Evolutionary conservation across 2,329 filamentous ascomycete genomes (phyloP), one percentile per base, ranked within the genome.

Genomic region (Fusarium keratoplasticum): DNA sequence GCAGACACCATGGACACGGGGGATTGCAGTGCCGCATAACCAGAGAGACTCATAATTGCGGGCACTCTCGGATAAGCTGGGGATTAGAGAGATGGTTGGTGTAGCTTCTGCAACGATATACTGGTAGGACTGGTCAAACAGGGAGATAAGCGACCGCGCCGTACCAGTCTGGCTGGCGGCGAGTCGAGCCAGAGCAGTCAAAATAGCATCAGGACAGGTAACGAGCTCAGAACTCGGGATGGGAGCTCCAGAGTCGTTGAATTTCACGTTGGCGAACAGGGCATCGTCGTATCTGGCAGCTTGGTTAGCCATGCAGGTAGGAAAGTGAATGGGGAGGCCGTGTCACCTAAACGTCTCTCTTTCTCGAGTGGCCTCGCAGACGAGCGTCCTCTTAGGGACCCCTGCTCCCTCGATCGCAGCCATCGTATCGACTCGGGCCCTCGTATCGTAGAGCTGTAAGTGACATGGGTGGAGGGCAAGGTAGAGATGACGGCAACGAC

Each of bases 21-120:
- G 79, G 11, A 83, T 80, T 33, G 79, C 80, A 10, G 76, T 77
- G 50, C 80, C 80, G 22, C 81, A 82, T 7, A 82, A 73, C 72
- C 74, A 77, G 0, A 83, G 74, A 4, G 27, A 42, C 5, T 72
- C 69, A 0, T 62, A 20, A 6, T 66, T 31, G 14, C 64, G 70
- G 2, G 67, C 44, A 5, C 74, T 65, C 14, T 62, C 67, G 5
- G 65, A 63, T 9, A 76, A 54, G 2, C 36, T 69, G 0, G 80
- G 72, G 13, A 74, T 61, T 6, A 89, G 75, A 0, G 82, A 83
- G 4, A 84, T 79, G 1, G 80, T 81, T 1, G 81, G 81, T 1
- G 87, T 87, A 7, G 87, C 86, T 70, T 89, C 88, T 52, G 87
- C 86, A n/a, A 89, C 78, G 35, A 89, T 79, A 64, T 88, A 84